Evolutionary conservation across 1,284 basidiomycete species (phyloP).

Genomic region (Vanrija humicola): DNA sequence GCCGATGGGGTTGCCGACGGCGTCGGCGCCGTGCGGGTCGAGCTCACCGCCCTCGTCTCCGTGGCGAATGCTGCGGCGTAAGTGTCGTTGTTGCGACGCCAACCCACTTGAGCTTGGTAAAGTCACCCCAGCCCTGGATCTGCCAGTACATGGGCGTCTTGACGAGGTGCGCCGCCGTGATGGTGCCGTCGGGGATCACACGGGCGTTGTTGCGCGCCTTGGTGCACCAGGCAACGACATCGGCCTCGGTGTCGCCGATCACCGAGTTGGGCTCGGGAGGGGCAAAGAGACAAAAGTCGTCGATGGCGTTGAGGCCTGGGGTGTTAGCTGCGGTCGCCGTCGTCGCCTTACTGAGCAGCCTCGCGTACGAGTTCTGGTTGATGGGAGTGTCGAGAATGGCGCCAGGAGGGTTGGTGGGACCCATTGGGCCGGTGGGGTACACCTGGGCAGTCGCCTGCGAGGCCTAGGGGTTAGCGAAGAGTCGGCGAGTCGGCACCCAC

Average conservation of each 20-base stretch:
- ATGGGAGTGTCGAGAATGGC: slow-evolving; percentile 29
- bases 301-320: slow-evolving; percentile 31
- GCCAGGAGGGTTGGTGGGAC: slow-evolving; percentile 39
- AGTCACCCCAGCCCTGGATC: slow-evolving; percentile 51
- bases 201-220: slow-evolving; percentile 31
- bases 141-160: slow-evolving; percentile 50
- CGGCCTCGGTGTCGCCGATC: slow-evolving; percentile 41
- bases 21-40: slow-evolving; percentile 52
- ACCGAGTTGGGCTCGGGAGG: slow-evolving; percentile 33
- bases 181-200: slow-evolving; percentile 46
- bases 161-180: slow-evolving; percentile 43
- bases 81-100: slow-evolving; percentile 10
- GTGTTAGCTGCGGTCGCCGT: too few relatives aligned
- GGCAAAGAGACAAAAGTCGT: slow-evolving; percentile 44
- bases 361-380: slow-evolving; percentile 40
- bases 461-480: too few relatives aligned
- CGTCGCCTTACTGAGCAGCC: slow-evolving; percentile 23
- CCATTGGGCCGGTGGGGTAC: slow-evolving; percentile 37
- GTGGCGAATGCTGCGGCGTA: slow-evolving; percentile 25
- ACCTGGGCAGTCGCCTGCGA: slow-evolving; percentile 19
- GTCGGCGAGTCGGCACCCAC: background rate
- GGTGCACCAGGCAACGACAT: slow-evolving; percentile 41
- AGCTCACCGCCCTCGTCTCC: slow-evolving; percentile 53
- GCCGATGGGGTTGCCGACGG: slow-evolving; percentile 54
- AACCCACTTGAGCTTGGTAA: slow-evolving; percentile 37